A percentile compares a stretch with the other conserved stretches of the same genome.
These are phyloP conservation scores for Gnetum montanum DNA, from an alignment of 75 land plant genomes.

Conservation along the genomic window DNA sequence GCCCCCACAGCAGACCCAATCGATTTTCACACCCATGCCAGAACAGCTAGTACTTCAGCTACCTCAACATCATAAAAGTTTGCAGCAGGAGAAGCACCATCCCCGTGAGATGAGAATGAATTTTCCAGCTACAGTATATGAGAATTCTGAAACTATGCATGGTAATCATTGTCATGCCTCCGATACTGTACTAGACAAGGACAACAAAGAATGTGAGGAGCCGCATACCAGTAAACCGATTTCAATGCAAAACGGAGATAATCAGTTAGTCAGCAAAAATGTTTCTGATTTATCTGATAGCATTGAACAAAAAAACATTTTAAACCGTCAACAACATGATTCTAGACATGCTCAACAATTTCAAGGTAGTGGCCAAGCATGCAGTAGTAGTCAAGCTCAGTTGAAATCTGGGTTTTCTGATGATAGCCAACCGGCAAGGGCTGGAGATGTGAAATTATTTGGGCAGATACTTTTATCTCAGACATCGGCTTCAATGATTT, in stretches of 20 bases:
- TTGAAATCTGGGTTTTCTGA: not conserved
- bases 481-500: conserved; percentile 8
- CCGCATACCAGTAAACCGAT: not conserved
- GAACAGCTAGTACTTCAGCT: conserved; percentile 11
- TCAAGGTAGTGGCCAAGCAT: not conserved
- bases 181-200: conserved; percentile 1
- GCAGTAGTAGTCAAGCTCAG: not conserved
- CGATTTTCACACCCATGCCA: conserved; percentile 9
- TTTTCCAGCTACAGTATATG: not conserved
- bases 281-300: not conserved
- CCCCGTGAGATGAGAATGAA: conserved; percentile 7
- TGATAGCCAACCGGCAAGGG: conserved; percentile 11
- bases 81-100: conserved; percentile 10
- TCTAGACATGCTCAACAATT: conserved; percentile 2
- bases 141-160: conserved; percentile 2
- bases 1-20: not conserved
- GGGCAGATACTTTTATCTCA: conserved; percentile 44
- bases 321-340: conserved; percentile 1
- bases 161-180: not conserved
- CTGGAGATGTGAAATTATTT: conserved; percentile 38
- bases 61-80: conserved; percentile 12
- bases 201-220: not conserved
- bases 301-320: conserved; percentile 3
- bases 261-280: not conserved
- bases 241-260: not conserved